phyloP scores from a whole-genome alignment of 768 basidiomycete genomes.

The Boletus sp. region DNA sequence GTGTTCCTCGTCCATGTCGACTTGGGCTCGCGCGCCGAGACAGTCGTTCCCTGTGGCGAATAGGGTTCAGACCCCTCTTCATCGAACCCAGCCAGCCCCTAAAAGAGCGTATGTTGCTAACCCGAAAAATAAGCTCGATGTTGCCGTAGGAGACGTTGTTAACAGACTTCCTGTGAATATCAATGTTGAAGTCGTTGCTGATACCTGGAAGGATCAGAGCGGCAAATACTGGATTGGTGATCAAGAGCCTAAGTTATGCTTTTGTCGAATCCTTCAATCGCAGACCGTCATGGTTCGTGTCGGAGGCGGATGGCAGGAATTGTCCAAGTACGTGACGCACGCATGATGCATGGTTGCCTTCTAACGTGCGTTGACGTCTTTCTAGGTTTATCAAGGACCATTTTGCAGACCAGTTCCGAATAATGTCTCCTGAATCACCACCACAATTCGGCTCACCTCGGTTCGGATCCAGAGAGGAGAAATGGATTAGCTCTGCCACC shows the following conservation, averaged over 20 bases:
- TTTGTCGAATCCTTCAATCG: constrained; percentile 85
- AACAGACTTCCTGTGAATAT: constrained; percentile 85
- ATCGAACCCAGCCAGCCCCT: constrained; percentile 34
- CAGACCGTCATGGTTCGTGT: constrained; percentile 96
- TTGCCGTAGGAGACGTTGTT: constrained; percentile 89
- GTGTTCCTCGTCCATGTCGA: constrained; percentile 47
- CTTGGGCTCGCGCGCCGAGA: constrained; percentile 68
- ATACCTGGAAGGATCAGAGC: constrained; percentile 89
- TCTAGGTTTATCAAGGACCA: constrained; percentile 81
- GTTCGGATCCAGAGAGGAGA: constrained; percentile 53
- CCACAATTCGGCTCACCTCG: constrained; percentile 42
- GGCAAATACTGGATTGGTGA: constrained; percentile 97
- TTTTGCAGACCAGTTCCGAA: constrained; percentile 78
- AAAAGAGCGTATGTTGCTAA: constrained; percentile 80
- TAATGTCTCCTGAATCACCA: constrained; percentile 61
- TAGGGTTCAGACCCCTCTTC: constrained; percentile 45
- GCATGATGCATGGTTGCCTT: neutral
- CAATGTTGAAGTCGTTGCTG: constrained; percentile 74
- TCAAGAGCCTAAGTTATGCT: constrained; percentile 85
- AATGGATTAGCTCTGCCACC: constrained; percentile 80
- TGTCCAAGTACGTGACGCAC: constrained; percentile 67
- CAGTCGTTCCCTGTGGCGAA: constrained; percentile 51
- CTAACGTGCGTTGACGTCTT: constrained; percentile 5
- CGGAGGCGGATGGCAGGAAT: constrained; percentile 90
- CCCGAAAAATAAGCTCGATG: constrained; percentile 87